Base-by-base conservation (phyloP, 306 rosid species). In the Glycine tomentella region DNA sequence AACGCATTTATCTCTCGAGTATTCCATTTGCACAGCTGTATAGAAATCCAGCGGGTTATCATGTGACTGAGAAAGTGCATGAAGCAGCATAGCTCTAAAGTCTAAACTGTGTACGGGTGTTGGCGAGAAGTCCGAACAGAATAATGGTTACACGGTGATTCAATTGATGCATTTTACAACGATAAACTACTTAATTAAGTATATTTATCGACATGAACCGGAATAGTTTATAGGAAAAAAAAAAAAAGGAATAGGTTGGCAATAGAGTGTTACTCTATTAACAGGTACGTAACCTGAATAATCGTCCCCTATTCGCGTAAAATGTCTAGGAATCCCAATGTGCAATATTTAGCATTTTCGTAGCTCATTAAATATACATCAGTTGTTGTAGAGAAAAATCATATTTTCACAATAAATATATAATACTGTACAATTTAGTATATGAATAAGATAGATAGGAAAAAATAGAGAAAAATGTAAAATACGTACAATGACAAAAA, bases 11-110 rank as follows among this genome's bases (percentile, higher is more conserved):
- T 56, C 59, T 44, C 59, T 74, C 3, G 31, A 67, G 69, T 7
- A 10, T 72, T 64, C 72, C 70, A 70, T 61, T 50, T 62, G 74
- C 82, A 55, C 50, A 78, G 52, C 55, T 33, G 71, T 61, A 13
- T 75, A 14, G 44, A 50, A 64, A 36, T 20, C 53, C 48, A 20
- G 25, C 44, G 52, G 65, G 36, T 48, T 13, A 0, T 63, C 73
- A 70, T 70, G 59, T 80, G 70, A 59, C 58, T 15, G 9, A n/a
- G 34, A 57, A 20, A 7, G 14, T 8, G 8, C 48, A 55, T 53
- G 45, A 53, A 20, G 20, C 20, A 20, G 20, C 20, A 20, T n/a
- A 20, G 17, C 10, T 25, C 13, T 66, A n/a, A n/a, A n/a, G n/a
- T n/a, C n/a, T n/a, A 14, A 42, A 42, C 48, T 20, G 20, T 20